phyloP scores from a whole-genome alignment of 257 asterid species.

The Cruciata laevipes region DNA sequence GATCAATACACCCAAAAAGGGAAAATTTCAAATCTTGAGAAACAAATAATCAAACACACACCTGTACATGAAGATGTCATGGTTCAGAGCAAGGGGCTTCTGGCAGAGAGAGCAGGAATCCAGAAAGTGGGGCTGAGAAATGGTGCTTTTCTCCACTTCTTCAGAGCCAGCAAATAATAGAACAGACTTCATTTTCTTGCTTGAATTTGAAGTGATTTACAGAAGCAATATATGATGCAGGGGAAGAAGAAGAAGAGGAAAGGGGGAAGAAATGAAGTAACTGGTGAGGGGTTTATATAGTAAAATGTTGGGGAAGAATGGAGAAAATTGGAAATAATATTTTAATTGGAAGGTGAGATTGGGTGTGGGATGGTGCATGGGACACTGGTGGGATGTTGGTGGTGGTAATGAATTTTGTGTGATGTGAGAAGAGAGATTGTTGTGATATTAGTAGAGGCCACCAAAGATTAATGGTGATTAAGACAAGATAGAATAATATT shows the following conservation, averaged over 20 bases:
- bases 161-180: constrained; percentile 42
- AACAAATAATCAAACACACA: constrained; percentile 7
- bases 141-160: constrained; percentile 13
- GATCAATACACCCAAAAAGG: neutral
- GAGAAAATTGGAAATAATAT: neutral
- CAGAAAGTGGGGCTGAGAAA: constrained; percentile 68
- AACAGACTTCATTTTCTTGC: constrained; percentile 34
- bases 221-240: neutral
- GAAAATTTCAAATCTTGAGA: neutral
- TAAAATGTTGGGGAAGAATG: neutral
- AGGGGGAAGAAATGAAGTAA: constrained; percentile 18
- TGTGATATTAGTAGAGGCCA: constrained; percentile 11
- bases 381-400: neutral
- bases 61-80: constrained; percentile 98
- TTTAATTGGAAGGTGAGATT: neutral
- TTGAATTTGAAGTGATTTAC: neutral
- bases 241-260: neutral
- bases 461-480: neutral
- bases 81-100: constrained; percentile 50
- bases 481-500: constrained; percentile 10
- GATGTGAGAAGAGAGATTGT: neutral
- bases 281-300: constrained; percentile 26
- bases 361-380: constrained; percentile 20
- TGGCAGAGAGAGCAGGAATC: constrained; percentile 75
- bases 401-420: constrained; percentile 7